Percentiles rank a stretch among this genome's conserved stretches.
These are phyloP conservation scores for Diaporthe sp. DNA, from an alignment of 2,329 filamentous ascomycete species.

Conservation along the genomic window DNA sequence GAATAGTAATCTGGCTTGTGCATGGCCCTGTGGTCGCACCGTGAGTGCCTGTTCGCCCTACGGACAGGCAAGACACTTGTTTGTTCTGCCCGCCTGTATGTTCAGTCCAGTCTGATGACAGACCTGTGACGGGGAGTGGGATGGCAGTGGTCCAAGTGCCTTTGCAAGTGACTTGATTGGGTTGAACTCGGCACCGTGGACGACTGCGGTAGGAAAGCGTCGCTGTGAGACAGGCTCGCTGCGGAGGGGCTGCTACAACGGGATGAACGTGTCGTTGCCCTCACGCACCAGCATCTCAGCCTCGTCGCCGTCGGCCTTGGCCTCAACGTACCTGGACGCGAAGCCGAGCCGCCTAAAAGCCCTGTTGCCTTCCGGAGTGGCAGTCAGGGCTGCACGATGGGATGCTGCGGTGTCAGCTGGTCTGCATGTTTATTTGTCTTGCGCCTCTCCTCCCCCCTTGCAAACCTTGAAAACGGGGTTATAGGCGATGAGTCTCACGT, in stretches of 20 bases:
- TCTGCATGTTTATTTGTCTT: no score
- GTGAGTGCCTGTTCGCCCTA: not conserved
- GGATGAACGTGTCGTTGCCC: constrained; percentile 8
- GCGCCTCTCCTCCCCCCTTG: no score
- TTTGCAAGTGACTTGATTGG: not conserved
- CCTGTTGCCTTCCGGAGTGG: constrained; percentile 26
- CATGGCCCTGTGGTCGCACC: not conserved
- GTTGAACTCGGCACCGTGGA: not conserved
- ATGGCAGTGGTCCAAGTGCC: not conserved
- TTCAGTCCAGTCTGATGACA: not conserved
- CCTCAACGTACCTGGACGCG: constrained; percentile 20
- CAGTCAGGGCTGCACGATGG: constrained; percentile 34
- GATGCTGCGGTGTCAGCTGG: not conserved
- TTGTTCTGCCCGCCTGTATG: no score
- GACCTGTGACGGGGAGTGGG: no score
- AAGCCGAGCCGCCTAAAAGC: constrained; percentile 38
- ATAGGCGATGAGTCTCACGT: not conserved
- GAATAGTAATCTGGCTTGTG: not conserved
- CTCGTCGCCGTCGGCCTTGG: not conserved
- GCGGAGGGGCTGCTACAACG: not conserved
- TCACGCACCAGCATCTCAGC: constrained; percentile 36
- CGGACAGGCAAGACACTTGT: not conserved
- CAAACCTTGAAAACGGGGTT: not conserved
- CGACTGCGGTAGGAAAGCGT: not conserved
- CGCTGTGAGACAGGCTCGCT: not conserved